Percentiles rank a stretch among this genome's conserved stretches.
Evolutionary conservation across 2,329 filamentous ascomycete genomes (phyloP).

Genomic region (Monosporascus ibericus): DNA sequence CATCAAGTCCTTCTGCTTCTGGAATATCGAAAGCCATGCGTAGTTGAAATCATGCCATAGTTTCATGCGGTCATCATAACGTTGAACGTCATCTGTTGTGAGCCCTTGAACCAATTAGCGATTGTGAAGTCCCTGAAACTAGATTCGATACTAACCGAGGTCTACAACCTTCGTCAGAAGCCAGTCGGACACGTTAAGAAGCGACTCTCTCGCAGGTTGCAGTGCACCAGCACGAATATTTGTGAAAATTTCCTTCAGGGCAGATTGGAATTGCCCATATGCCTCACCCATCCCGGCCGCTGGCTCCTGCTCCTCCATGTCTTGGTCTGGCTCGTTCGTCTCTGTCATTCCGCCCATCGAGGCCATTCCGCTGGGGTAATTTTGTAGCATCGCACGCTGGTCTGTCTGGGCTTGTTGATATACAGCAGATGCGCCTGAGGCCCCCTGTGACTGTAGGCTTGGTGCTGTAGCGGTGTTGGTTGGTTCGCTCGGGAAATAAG

Average conservation of each 20-base stretch:
- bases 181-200: conserved; percentile 50
- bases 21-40: conserved; percentile 78
- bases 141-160: conserved; percentile 39
- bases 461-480: conserved; percentile 54
- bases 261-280: conserved; percentile 59
- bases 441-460: conserved; percentile 43
- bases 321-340: conserved; percentile 35
- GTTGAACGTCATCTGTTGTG: conserved; percentile 71
- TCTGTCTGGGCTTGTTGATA: conserved; percentile 58
- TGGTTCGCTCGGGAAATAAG: conserved; percentile 69
- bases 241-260: conserved; percentile 63
- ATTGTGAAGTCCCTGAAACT: conserved; percentile 7
- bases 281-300: conserved; percentile 58
- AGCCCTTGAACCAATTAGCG: conserved; percentile 54
- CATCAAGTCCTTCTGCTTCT: conserved; percentile 75
- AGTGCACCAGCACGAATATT: conserved; percentile 53
- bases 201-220: conserved; percentile 44
- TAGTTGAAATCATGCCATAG: conserved; percentile 94
- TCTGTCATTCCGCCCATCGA: conserved; percentile 42
- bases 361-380: conserved; percentile 42
- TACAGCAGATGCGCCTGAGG: conserved; percentile 49
- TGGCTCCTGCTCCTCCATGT: conserved; percentile 52
- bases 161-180: conserved; percentile 49
- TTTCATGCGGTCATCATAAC: conserved; percentile 70
- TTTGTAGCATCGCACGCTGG: conserved; percentile 49